Conservation (phyloP, 306 rosid species). For the Senna siamea region DNA sequence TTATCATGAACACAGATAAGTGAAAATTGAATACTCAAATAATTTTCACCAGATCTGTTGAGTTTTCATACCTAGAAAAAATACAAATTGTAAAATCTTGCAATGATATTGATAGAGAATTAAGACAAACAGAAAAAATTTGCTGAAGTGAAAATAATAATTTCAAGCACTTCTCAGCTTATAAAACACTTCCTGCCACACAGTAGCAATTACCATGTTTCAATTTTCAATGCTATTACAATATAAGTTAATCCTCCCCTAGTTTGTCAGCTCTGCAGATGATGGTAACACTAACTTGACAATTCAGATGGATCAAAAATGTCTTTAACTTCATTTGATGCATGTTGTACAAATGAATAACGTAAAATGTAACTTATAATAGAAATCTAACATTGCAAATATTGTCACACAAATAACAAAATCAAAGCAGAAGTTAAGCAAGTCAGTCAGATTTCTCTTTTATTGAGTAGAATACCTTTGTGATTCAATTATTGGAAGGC, state of each 20-base stretch:
- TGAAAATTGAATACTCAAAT: background rate
- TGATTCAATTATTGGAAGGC: conserved; percentile 89
- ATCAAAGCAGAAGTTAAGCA: conserved; percentile 31
- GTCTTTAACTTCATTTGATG: background rate
- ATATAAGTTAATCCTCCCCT: conserved; percentile 4
- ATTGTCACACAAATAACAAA: conserved; percentile 11
- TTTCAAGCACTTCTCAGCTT: background rate
- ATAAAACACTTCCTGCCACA: background rate
- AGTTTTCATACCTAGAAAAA: background rate
- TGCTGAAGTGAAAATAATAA: background rate
- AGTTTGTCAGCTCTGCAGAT: conserved; percentile 6
- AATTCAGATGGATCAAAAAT: background rate
- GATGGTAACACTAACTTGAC: background rate
- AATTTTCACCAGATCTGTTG: background rate
- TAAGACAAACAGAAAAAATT: background rate
- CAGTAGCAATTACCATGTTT: background rate
- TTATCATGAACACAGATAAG: background rate
- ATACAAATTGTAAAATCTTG: background rate
- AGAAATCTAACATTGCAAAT: background rate
- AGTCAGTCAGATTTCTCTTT: background rate
- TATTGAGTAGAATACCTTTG: conserved; percentile 64
- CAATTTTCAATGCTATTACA: background rate
- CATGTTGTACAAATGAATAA: conserved; percentile 4
- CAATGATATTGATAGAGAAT: background rate
- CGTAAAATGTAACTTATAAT: conserved; percentile 17